Evolutionary conservation across 1,139 yeast species (phyloP), one percentile per base, ranked within the genome.

Genomic region (Candida buenavistaensis): DNA sequence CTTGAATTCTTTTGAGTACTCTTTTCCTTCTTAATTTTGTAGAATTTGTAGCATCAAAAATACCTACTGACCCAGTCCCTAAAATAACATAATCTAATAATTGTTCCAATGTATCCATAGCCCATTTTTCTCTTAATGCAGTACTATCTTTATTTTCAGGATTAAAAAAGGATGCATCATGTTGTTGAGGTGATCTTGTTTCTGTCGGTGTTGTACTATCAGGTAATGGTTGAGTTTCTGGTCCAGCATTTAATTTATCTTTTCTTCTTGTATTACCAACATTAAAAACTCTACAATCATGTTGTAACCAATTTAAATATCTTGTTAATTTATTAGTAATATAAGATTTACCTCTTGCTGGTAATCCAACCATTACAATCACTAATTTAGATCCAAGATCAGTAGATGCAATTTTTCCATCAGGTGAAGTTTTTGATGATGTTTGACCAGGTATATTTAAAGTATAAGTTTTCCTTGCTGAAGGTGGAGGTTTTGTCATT

Each of bases 401-500:
- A 36, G 73, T 69, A 13, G 80, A 76, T 1, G 90, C 82, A 35
- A 85, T 84, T 38, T 73, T 72, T 6, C 96, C 96, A 54, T 87
- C 94, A 1, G 96, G 95, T 0, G 90, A 79, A 3, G 78, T 78
- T 41, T 85, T 82, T 2, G 92, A 82, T 29, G 87, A 76, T 0
- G 97, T 89, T 47, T 89, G 84, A 2, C 97, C 97, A 0, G 97
- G 97, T 8, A 90, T 88, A 51, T 89, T 95, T 35, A 90, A 72
- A 0, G 96, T 88, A 16, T 95, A 84, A 0, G 92, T 85, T 45
- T 68, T 69, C 29, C 72, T 57, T 8, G 69, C 64, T 24, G 64
- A 56, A 12, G 72, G 70, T 15, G 65, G 63, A 4, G 66, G 66
- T 41, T 67, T 66, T 17, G 65, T 63, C 33, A 64, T 55, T 16